Conservation (phyloP, 1,284 basidiomycete genomes). For the Clitocybe nebularis region DNA sequence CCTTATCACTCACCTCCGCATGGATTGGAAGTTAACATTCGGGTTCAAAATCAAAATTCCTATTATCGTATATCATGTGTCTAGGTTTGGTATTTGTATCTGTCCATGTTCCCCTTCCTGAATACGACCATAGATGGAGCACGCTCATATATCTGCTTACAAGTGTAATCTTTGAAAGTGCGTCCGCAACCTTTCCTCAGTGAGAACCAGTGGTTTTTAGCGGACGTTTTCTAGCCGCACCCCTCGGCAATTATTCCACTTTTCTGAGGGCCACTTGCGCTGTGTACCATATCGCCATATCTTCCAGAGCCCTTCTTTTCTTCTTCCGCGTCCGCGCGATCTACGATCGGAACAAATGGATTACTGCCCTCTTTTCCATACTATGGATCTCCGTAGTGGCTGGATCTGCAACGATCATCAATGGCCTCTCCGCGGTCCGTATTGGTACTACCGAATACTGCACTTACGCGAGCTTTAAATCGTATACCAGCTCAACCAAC, state of each 20-base stretch:
- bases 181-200: not conserved
- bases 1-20: not conserved
- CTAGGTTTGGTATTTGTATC: not conserved
- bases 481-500: not conserved
- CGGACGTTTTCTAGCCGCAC: not conserved
- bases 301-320: slow-evolving; percentile 2
- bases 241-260: not conserved
- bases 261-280: not conserved
- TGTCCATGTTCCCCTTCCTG: not conserved
- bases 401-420: not conserved
- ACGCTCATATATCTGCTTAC: not conserved
- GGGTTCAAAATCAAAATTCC: not conserved
- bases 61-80: not conserved
- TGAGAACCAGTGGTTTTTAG: not conserved
- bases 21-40: not conserved
- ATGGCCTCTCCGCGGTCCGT: not conserved
- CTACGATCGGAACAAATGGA: not conserved
- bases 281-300: not conserved
- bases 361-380: not conserved
- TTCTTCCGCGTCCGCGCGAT: slow-evolving; percentile 6
- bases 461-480: not conserved
- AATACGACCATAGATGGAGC: not conserved
- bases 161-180: not conserved
- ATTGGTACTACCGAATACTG: not conserved
- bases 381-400: slow-evolving; percentile 1